Percentiles rank a stretch among this genome's conserved stretches.
phyloP scores from a whole-genome alignment of 1,284 basidiomycete species.

The Sanghuangporus sanghuang region DNA sequence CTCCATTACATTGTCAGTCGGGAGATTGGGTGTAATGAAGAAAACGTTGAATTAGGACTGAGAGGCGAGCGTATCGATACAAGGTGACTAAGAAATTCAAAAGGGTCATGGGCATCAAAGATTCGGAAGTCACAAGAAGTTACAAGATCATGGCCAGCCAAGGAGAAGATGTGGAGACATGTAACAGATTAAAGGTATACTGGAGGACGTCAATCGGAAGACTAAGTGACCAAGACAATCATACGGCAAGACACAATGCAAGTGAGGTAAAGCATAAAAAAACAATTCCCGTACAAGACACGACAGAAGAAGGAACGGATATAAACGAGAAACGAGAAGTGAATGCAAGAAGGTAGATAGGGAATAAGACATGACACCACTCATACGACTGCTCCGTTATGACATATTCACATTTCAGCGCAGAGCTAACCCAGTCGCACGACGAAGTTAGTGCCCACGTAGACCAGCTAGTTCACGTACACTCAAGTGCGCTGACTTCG shows the following conservation, averaged over 20 bases:
- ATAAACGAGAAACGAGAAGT: background rate
- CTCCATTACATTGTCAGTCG: background rate
- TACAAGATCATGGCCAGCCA: background rate
- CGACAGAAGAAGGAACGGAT: background rate
- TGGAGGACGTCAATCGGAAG: background rate
- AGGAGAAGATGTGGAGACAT: background rate
- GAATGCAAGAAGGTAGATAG: slow-evolving; percentile 5
- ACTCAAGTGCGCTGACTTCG: slow-evolving; percentile 72
- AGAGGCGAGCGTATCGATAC: slow-evolving; percentile 5
- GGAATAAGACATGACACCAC: slow-evolving; percentile 14
- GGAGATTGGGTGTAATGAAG: background rate
- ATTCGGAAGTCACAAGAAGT: background rate
- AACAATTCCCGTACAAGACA: background rate
- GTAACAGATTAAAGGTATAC: background rate
- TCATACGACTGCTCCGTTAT: background rate
- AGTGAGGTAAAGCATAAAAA: too few relatives aligned
- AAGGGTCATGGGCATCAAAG: background rate
- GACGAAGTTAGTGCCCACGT: too few relatives aligned
- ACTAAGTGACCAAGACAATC: background rate
- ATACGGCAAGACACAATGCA: background rate
- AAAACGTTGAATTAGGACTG: slow-evolving; percentile 1
- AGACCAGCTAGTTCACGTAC: slow-evolving; percentile 36
- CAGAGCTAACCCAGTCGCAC: background rate
- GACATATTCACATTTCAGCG: background rate
- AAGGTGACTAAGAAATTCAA: background rate